Evolutionary conservation across 441 rosid genomes (phyloP).

Genomic region (Mallotus japonicus): DNA sequence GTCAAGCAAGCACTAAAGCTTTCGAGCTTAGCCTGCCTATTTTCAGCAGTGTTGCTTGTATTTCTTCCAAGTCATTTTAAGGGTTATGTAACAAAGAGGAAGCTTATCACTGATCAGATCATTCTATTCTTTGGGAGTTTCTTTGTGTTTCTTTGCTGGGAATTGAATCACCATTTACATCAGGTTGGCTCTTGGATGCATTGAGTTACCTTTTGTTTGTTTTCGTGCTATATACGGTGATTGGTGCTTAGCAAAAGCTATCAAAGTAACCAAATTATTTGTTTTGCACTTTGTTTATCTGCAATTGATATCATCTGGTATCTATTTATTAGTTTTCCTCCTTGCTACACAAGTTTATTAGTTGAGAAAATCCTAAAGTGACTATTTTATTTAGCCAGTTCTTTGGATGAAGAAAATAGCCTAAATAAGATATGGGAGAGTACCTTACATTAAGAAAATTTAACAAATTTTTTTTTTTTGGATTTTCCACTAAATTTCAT

Average conservation of each 20-base stretch:
- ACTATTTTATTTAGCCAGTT: neutral
- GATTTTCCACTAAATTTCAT: neutral
- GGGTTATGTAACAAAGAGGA: conserved; percentile 38
- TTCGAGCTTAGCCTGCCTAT: conserved; percentile 44
- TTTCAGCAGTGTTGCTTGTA: conserved; percentile 43
- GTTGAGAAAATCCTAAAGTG: neutral
- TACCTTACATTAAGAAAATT: neutral
- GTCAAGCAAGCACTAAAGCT: conserved; percentile 52
- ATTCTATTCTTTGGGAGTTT: conserved; percentile 52
- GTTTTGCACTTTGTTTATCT: neutral
- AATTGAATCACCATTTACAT: conserved; percentile 68
- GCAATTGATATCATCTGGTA: neutral
- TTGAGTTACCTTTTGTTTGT: neutral
- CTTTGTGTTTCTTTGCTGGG: conserved; percentile 76
- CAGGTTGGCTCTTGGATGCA: conserved; percentile 50
- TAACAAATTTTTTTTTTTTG: neutral
- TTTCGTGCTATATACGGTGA: neutral
- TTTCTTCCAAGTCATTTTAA: conserved; percentile 39
- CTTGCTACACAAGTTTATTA: neutral
- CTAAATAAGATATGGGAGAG: neutral
- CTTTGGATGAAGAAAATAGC: neutral
- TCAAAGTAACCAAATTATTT: neutral
- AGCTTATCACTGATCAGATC: conserved; percentile 52
- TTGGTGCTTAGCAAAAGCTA: neutral
- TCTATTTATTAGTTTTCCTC: neutral